Evolutionary conservation across 2,329 filamentous ascomycete species (phyloP).

Genomic region (Hypoxylon rubiginosum): DNA sequence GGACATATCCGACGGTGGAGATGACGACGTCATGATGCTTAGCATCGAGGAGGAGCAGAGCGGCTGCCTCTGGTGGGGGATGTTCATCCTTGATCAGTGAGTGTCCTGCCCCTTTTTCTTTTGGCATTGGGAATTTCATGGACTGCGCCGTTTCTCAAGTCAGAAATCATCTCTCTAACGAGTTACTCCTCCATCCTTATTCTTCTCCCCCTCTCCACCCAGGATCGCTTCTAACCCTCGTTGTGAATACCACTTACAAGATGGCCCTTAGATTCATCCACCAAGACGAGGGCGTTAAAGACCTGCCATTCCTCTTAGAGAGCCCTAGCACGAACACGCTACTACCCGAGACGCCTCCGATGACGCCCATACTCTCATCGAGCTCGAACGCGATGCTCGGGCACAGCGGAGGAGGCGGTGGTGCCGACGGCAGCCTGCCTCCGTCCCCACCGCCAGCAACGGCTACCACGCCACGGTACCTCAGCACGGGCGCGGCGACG

Average conservation of each 20-base stretch:
- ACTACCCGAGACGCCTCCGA: constrained; percentile 48
- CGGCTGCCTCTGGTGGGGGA: constrained; percentile 59
- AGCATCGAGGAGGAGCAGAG: constrained; percentile 55
- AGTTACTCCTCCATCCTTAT: background rate
- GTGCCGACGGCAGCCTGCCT: constrained; percentile 6
- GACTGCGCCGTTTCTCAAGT: background rate
- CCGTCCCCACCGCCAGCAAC: constrained; percentile 8
- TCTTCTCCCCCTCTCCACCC: background rate
- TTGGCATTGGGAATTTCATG: background rate
- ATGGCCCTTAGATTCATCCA: constrained; percentile 48
- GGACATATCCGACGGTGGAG: constrained; percentile 51
- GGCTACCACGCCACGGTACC: constrained; percentile 28
- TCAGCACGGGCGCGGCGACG: constrained; percentile 43
- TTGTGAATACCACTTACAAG: constrained; percentile 6
- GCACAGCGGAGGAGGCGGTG: background rate
- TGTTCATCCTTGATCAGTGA: constrained; percentile 61
- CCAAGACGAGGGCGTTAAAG: constrained; percentile 48
- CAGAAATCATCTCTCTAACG: background rate
- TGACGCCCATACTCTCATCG: constrained; percentile 26
- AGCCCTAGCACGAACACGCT: constrained; percentile 48
- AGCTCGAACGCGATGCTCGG: background rate
- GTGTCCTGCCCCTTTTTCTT: constrained; percentile 27
- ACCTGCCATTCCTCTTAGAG: constrained; percentile 52
- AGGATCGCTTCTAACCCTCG: background rate
- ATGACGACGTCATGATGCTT: constrained; percentile 41